Base-by-base conservation (phyloP, 2,329 filamentous ascomycete species). In the Botryotinia narcissicola region DNA sequence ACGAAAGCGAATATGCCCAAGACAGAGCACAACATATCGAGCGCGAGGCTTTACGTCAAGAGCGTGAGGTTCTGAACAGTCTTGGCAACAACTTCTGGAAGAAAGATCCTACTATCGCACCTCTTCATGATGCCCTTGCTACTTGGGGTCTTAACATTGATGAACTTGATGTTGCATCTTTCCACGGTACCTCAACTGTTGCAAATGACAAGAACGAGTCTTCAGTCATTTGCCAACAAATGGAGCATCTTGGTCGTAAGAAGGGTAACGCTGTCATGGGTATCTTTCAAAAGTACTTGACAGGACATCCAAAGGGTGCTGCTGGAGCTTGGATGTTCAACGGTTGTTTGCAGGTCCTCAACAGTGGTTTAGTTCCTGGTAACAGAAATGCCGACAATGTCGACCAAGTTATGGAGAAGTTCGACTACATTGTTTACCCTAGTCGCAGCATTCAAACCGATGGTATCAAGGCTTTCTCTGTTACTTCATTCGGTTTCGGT, bases 191-290 rank as follows among this genome's bases (percentile, higher is more conserved):
- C 59, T 98, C 96, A 1, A 99, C 96, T 77, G 94, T 97, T 82
- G 96, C 96, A 78, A 99, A 99, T 83, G 96, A 99, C 87, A 98
- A 98, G 91, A 99, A 99, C 84, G 96, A 99, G 84, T 98, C 96
- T 29, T 95, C 95, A 71, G 96, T 98, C 81, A 92, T 99, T 79
- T 98, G 95, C 87, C 91, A 98, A 83, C 97, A 99, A 85, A 90
- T 99, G 84, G 91, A 91, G 79, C 97, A 99, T 82, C 91, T 99
- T 71, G 96, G 96, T 77, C 93, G 96, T 79, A 92, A 91, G 84
- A 98, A 98, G 90, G 96, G 97, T 80, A 99, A 99, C 81, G 95
- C 96, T 46, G 87, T 99, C 22, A 85, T 98, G 77, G 96, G 95
- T 86, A 95, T 99, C 82, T 99, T 98, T 92, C 96, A 99, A 85